Conservation (phyloP, 148 eudicot species). For the Rheum nobile region DNA sequence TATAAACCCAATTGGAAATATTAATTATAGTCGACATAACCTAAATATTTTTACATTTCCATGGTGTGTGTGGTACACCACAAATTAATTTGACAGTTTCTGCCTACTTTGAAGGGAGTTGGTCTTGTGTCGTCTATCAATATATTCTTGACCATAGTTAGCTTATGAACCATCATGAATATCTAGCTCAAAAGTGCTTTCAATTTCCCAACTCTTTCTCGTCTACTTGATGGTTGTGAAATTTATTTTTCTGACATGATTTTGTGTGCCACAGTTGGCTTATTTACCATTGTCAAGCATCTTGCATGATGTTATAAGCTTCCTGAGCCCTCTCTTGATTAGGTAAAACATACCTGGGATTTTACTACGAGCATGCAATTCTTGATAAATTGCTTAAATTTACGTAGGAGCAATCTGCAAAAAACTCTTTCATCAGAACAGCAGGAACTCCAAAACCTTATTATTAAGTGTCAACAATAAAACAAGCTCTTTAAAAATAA, state of each 20-base stretch:
- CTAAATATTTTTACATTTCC: neutral
- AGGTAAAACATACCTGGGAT: no score
- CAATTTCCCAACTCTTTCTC: neutral
- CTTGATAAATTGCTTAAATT: no score
- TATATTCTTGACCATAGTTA: neutral
- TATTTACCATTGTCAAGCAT: no score
- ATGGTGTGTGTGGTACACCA: neutral
- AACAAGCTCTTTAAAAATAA: neutral
- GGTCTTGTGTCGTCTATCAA: neutral
- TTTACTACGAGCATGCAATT: no score
- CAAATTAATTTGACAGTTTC: neutral
- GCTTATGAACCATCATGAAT: no score
- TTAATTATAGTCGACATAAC: no score
- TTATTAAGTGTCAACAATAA: neutral
- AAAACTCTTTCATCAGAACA: neutral
- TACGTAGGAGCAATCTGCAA: neutral
- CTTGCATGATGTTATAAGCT: no score
- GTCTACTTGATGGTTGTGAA: no score
- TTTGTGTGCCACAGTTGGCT: no score
- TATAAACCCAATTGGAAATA: no score
- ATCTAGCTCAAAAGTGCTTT: no score
- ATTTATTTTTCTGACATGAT: neutral
- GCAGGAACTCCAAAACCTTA: neutral
- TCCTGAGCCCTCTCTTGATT: no score
- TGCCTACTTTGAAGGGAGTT: neutral